phyloP scores from a whole-genome alignment of 2,329 filamentous ascomycete species.

The Nectriaceae sp. region DNA sequence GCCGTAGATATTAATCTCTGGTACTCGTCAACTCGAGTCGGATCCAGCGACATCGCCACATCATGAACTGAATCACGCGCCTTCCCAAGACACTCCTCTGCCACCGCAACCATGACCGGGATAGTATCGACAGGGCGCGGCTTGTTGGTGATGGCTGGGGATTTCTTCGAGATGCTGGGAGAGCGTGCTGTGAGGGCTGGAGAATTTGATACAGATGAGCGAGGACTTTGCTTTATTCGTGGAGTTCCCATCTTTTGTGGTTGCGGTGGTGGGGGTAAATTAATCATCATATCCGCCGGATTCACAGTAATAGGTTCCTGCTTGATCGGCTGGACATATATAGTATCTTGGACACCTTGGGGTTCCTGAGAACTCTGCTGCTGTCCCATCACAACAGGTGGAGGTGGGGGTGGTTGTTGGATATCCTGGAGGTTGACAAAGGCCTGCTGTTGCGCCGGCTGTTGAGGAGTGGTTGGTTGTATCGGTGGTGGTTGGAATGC shows the following conservation, averaged over 20 bases:
- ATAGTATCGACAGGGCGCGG: conserved; percentile 51
- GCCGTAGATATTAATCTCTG: conserved; percentile 72
- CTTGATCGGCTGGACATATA: conserved; percentile 15
- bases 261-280: conserved; percentile 16
- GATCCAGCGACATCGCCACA: conserved; percentile 39
- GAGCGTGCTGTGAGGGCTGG: conserved; percentile 43
- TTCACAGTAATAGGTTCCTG: conserved; percentile 23
- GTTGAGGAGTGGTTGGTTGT: conserved; percentile 20
- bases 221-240: conserved; percentile 39
- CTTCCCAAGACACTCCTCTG: conserved; percentile 73
- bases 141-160: conserved; percentile 43
- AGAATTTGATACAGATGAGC: conserved; percentile 43
- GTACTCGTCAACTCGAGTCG: conserved; percentile 61
- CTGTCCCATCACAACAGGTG: conserved; percentile 26
- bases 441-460: conserved; percentile 27
- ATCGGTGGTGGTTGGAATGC: conserved; percentile 11
- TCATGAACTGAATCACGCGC: conserved; percentile 59
- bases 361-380: conserved; percentile 18
- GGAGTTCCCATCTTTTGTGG: conserved; percentile 27
- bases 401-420: conserved; percentile 33
- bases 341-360: conserved; percentile 6
- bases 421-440: conserved; percentile 43
- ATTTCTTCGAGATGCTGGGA: conserved; percentile 43
- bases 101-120: conserved; percentile 67
- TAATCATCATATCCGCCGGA: conserved; percentile 28